phyloP scores from a whole-genome alignment of 208 protist species.

The Wallacemonas sp. region DNA sequence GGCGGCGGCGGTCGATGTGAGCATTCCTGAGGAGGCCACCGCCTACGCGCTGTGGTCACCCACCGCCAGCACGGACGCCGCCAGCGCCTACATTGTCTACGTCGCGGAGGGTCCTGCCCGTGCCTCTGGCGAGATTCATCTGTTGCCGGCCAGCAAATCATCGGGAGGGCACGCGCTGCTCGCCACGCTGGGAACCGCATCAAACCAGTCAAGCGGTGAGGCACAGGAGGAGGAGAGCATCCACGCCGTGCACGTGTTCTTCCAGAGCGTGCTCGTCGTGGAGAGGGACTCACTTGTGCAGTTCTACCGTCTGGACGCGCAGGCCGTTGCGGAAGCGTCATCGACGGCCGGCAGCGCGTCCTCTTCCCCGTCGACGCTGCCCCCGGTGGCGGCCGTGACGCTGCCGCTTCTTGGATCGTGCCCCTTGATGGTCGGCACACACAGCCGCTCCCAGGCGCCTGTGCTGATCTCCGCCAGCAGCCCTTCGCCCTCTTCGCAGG shows the following conservation, averaged over 20 bases:
- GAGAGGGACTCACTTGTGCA: not conserved
- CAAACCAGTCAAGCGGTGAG: too few relatives aligned
- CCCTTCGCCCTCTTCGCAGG: not conserved
- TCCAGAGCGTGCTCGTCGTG: constrained; percentile 8
- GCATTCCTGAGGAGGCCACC: constrained; percentile 20
- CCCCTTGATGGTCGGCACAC: not conserved
- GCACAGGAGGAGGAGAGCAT: not conserved
- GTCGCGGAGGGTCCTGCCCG: not conserved
- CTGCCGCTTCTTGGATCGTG: not conserved
- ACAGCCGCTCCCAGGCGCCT: not conserved
- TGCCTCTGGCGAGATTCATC: not conserved
- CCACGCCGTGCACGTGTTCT: not conserved
- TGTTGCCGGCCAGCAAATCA: constrained; percentile 3
- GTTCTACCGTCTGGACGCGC: not conserved
- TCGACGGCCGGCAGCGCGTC: too few relatives aligned
- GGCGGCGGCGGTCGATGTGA: constrained; percentile 16
- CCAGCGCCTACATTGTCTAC: constrained; percentile 11
- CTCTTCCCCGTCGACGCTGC: not conserved
- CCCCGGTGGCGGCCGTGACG: not conserved
- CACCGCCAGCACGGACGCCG: constrained; percentile 16
- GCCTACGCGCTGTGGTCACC: constrained; percentile 46
- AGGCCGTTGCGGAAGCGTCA: not conserved
- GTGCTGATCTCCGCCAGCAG: not conserved
- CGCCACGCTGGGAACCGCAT: too few relatives aligned
- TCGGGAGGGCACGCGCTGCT: too few relatives aligned